Percentiles rank a stretch among this genome's conserved stretches.
Evolutionary conservation across 805 yeast species (phyloP).

Genomic region (Metschnikowia matae): DNA sequence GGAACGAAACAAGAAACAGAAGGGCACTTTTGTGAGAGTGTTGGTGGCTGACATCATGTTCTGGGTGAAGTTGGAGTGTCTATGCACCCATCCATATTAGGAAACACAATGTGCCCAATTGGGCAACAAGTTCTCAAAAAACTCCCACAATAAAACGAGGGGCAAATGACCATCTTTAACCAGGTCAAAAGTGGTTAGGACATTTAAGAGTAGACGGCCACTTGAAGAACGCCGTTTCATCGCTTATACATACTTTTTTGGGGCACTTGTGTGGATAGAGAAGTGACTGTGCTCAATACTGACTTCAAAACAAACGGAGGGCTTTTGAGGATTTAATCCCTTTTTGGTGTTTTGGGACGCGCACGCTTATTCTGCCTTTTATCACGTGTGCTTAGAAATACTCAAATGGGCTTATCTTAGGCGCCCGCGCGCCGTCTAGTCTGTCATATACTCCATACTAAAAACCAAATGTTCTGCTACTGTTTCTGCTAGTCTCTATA

Average conservation of each 20-base stretch:
- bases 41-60: neutral
- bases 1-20: too few species aligned
- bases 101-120: constrained; percentile 21
- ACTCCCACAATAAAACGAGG: neutral
- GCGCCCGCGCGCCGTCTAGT: neutral
- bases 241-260: constrained; percentile 5
- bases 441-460: too few species aligned
- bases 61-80: neutral
- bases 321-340: constrained; percentile 18
- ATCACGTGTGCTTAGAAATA: constrained; percentile 4
- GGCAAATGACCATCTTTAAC: neutral
- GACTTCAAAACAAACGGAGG: constrained; percentile 16
- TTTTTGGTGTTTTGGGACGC: constrained; percentile 18
- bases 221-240: too few species aligned
- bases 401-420: constrained; percentile 2
- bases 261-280: constrained; percentile 1
- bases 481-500: too few species aligned
- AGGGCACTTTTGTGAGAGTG: neutral
- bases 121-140: constrained; percentile 13
- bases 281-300: constrained; percentile 4
- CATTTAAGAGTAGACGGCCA: neutral
- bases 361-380: constrained; percentile 12
- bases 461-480: too few species aligned
- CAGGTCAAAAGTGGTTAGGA: too few species aligned
- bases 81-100: constrained; percentile 17